Conservation (phyloP, 768 basidiomycete genomes). For the Scleroderma bovista region DNA sequence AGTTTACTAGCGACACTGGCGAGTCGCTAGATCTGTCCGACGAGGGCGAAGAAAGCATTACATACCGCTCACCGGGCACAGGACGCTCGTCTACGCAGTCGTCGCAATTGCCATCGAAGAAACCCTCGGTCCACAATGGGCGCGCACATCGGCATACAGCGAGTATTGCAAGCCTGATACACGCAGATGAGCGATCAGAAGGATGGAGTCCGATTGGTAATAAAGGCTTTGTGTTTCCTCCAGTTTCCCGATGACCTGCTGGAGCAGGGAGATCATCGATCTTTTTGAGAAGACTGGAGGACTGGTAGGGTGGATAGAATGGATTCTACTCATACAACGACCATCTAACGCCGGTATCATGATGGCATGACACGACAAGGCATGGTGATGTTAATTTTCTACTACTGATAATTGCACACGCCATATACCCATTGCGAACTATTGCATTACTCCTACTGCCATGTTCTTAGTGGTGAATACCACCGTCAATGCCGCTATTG, state of each 20-base stretch:
- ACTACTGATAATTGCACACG: neutral
- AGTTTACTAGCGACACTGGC: slow-evolving; percentile 31
- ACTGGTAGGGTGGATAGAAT: neutral
- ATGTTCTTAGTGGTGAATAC: too few species aligned
- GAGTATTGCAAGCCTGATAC: slow-evolving; percentile 76
- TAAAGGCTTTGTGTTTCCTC: slow-evolving; percentile 47
- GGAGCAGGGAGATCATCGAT: neutral
- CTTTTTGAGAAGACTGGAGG: too few species aligned
- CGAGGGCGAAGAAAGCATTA: slow-evolving; percentile 56
- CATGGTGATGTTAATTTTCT: neutral
- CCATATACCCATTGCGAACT: too few species aligned
- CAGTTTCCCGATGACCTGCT: slow-evolving; percentile 22
- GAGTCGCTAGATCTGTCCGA: slow-evolving; percentile 58
- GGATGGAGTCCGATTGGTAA: slow-evolving; percentile 74
- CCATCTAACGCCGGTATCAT: slow-evolving; percentile 1
- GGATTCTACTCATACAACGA: neutral
- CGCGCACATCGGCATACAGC: slow-evolving; percentile 73
- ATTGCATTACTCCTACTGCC: too few species aligned
- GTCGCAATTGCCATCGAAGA: slow-evolving; percentile 11
- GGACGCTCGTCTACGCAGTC: neutral
- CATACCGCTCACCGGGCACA: slow-evolving; percentile 58
- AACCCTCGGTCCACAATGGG: slow-evolving; percentile 19
- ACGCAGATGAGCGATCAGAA: slow-evolving; percentile 70
- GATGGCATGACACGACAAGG: neutral
- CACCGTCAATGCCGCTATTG: too few species aligned